phyloP scores from a whole-genome alignment of 2,329 filamentous ascomycete species.

The Stachybotrys elegans region DNA sequence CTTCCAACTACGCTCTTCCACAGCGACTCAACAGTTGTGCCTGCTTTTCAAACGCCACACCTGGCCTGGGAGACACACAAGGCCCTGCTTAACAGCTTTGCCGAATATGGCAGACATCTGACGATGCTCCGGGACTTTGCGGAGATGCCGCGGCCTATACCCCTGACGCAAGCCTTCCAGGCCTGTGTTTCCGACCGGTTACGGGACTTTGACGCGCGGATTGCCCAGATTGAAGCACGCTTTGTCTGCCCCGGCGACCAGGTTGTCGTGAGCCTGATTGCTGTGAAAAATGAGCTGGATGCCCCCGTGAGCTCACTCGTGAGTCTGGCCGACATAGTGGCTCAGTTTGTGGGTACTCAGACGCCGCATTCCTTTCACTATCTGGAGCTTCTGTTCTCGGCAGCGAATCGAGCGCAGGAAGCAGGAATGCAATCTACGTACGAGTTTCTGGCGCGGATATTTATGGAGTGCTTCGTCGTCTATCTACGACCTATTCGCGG shows the following conservation, averaged over 20 bases:
- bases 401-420: conserved; percentile 64
- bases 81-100: conserved; percentile 40
- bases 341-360: conserved; percentile 45
- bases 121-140: conserved; percentile 40
- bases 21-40: conserved; percentile 29
- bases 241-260: conserved; percentile 51
- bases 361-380: conserved; percentile 60
- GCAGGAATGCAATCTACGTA: conserved; percentile 60
- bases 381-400: conserved; percentile 72
- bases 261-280: conserved; percentile 61
- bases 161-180: conserved; percentile 68
- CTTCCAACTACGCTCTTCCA: conserved; percentile 69
- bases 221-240: conserved; percentile 56
- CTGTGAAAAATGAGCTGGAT: conserved; percentile 53
- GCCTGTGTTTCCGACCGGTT: conserved; percentile 56
- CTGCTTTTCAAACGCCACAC: conserved; percentile 40
- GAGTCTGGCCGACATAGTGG: conserved; percentile 57
- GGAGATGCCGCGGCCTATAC: conserved; percentile 38
- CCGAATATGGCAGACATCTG: conserved; percentile 41
- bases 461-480: conserved; percentile 75
- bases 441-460: conserved; percentile 59
- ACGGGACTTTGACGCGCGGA: conserved; percentile 47
- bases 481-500: conserved; percentile 74
- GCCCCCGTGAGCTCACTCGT: conserved; percentile 49
- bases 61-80: conserved; percentile 46